A percentile compares a stretch with the other conserved stretches of the same genome.
phyloP scores from a whole-genome alignment of 2,329 filamentous ascomycete species.

The Penicillium sp. region DNA sequence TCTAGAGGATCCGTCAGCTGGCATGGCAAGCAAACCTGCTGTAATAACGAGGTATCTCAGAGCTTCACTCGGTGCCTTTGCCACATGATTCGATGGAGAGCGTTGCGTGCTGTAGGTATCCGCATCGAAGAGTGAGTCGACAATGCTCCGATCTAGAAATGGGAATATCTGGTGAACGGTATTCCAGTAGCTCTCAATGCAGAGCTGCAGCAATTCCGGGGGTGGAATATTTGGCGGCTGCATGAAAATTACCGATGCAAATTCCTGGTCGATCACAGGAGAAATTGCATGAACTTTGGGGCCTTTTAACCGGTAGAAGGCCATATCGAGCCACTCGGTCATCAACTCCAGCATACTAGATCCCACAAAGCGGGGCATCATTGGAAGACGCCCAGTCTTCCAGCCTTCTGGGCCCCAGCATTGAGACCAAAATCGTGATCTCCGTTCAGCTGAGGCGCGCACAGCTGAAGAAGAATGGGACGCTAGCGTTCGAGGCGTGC shows the following conservation, averaged over 20 bases:
- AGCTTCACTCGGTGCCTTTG: neutral
- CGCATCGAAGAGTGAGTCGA: neutral
- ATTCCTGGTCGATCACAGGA: slow-evolving; percentile 1
- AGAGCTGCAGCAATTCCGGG: neutral
- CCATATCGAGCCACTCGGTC: slow-evolving; percentile 14
- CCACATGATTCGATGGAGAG: neutral
- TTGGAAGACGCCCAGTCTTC: slow-evolving; percentile 10
- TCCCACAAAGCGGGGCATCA: slow-evolving; percentile 12
- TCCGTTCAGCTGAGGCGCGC: neutral
- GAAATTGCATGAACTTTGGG: slow-evolving; percentile 4
- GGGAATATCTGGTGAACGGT: slow-evolving; percentile 7
- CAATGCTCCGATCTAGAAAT: neutral
- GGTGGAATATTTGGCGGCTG: neutral
- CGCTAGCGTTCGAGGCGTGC: neutral
- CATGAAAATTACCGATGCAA: neutral
- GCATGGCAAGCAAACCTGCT: neutral
- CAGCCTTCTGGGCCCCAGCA: slow-evolving; percentile 12
- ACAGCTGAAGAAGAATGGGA: neutral
- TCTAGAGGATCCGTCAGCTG: neutral
- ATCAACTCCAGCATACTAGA: slow-evolving; percentile 10
- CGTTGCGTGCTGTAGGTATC: neutral
- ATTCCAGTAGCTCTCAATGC: neutral
- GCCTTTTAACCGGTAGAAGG: slow-evolving; percentile 10
- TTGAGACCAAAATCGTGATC: slow-evolving; percentile 10
- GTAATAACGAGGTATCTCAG: neutral